Base-by-base conservation (phyloP, 208 protist genomes). In the Leishmania gerbilli region DNA sequence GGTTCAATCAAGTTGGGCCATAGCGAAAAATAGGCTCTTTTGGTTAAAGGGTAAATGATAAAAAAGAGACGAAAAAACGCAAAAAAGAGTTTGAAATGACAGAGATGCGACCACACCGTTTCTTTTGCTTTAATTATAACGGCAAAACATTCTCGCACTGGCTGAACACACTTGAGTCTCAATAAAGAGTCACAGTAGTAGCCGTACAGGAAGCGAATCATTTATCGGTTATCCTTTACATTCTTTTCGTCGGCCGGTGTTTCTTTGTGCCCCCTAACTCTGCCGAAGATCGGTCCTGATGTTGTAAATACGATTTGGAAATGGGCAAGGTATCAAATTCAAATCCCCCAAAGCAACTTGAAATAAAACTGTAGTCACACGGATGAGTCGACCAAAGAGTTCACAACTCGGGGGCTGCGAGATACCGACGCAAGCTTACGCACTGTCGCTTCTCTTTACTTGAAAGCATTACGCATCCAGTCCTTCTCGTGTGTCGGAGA, bases 401-500 rank as follows among this genome's bases (percentile, higher is more conserved):
- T 69, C 27, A 2, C 13, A 21, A 40, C 45, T 80, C 24, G 0
- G 24, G n/a, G 21, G 19, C 24, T 74, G 42, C 27, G 42, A 21
- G 24, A 55, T 31, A 34, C 40, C 24, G 24, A 74, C 40, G 42
- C 69, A 51, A 51, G 19, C 40, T 31, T 55, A 74, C 45, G 69
- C 51, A n/a, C 11, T 77, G 77, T 75, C 13, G 37, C n/a, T 49
- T 86, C 69, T 65, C 24, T 64, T 80, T 79, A 85, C 62, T 82
- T 72, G 58, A 93, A 92, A 40, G 79, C 88, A 51, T 71, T 69
- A 47, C 79, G 84, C 92, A 97, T 95, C 93, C 93, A 97, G 11
- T 92, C 87, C 82, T 88, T 89, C 64, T 87, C 74, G 85, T 95
- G 82, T 15, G 83, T 88, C 11, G 84, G 85, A 15, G 90, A 95